A percentile compares a stretch with the other conserved stretches of the same genome.
Conservation (phyloP, 1,284 basidiomycete genomes). For the Boletus sp. region DNA sequence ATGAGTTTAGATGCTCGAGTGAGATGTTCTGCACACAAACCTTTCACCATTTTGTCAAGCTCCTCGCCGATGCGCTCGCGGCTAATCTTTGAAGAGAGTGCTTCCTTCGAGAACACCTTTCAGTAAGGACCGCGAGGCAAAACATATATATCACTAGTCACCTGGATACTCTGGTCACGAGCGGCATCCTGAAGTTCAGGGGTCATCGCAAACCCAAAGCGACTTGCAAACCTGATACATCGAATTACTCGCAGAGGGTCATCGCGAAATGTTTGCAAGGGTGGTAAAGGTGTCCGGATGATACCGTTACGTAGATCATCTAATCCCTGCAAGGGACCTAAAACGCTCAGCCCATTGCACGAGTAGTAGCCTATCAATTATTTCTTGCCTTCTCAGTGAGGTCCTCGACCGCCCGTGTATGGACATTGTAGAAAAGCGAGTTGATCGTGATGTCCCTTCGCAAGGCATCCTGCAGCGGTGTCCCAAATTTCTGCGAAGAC, state of each 20-base stretch:
- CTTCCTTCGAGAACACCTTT: conserved; percentile 47
- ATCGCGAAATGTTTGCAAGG: conserved; percentile 88
- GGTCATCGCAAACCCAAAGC: conserved; percentile 85
- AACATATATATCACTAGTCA: conserved; percentile 29
- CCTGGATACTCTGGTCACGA: conserved; percentile 69
- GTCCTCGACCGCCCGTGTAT: conserved; percentile 88
- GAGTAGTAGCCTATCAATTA: not conserved
- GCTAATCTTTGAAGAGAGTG: conserved; percentile 77
- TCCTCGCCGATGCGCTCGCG: conserved; percentile 91
- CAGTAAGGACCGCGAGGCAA: not conserved
- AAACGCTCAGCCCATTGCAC: conserved; percentile 1
- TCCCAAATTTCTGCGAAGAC: conserved; percentile 78
- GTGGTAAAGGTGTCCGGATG: conserved; percentile 88
- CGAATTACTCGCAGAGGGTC: conserved; percentile 93
- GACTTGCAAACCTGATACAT: conserved; percentile 88
- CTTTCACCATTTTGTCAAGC: conserved; percentile 87
- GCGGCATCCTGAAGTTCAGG: conserved; percentile 68
- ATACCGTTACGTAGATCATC: conserved; percentile 78
- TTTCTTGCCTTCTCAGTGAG: conserved; percentile 70
- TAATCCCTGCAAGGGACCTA: conserved; percentile 59
- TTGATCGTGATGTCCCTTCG: conserved; percentile 97
- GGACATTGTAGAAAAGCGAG: conserved; percentile 95
- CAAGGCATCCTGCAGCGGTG: conserved; percentile 88
- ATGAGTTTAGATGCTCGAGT: not conserved
- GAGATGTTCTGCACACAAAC: conserved; percentile 37